Base-by-base conservation (phyloP, 1,139 yeast genomes). In the Geotrichum histeridarum region DNA sequence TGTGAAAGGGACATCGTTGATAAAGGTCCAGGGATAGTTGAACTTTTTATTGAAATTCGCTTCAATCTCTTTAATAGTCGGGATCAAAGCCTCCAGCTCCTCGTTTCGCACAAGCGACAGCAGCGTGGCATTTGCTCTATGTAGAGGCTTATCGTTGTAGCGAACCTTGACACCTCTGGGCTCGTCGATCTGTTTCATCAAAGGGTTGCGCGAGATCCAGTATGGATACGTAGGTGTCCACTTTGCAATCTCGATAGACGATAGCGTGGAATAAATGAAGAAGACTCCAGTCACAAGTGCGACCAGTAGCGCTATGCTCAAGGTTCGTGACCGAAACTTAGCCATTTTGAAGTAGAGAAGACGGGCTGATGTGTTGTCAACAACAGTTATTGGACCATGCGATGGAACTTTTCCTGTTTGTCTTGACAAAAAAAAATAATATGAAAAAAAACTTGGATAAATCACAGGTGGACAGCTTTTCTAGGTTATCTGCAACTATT, bases 11-110 rank as follows among this genome's bases (percentile, higher is more conserved):
- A 73, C 76, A 63, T 88, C 94, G 66, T 87, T 88, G 48, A 88
- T 67, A 63, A 88, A 86, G 1, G 88, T 86, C 74, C 88, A 87
- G 0, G 95, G 95, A 65, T 88, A 88, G 53, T 78, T 75, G 67
- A 82, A 88, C 64, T 85, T 82, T 31, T 69, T 60, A 66, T 88
- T 89, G 72, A 88, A 88, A 2, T 74, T 76, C 27, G 68, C 68
- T 64, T 88, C 95, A 42, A 88, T 77, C 60, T 77, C 77, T 50
- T 66, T 65, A 53, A 88, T 80, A 1, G 94, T 78, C n/a, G 64
- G 63, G 0, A 79, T 67, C n/a, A 87, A 75, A 1, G 70, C 76
- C 0, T 62, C 63, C 15, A 77, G 65, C 64, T 88, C 95, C 5
- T 76, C 63, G 65, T 86, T 86, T 56, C 90, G 72, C 9, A 84